Evolutionary conservation across 129 eudicot species (phyloP), one percentile per base, ranked within the genome.

Genomic region (Kitagawia praeruptora): DNA sequence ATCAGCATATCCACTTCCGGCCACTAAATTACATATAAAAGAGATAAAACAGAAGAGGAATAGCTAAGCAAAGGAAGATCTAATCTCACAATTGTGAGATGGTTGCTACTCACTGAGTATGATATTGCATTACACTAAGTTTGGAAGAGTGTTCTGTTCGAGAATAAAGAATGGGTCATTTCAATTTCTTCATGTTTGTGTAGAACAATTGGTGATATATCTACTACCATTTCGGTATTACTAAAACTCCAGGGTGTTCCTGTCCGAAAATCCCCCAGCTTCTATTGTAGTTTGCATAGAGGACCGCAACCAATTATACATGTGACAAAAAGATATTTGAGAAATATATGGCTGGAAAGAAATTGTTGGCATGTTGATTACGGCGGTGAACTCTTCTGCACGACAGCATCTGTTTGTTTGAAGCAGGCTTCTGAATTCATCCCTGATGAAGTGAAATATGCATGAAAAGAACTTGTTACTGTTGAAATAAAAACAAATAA

Each of bases 391-490:
- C 58, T 74, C 39, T 45, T 45, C 77, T 45, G 54, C 39, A 74
- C 9, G 31, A n/a, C 8, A 45, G 28, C 77, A 45, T 45, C 77
- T 12, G n/a, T 45, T 45, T 5, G n/a, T 45, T 45, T 44, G 54
- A n/a, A 4, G 23, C 77, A 44, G 28, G 40, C 56, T 74, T 74
- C 77, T 11, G 38, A 31, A 23, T 25, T 74, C 40, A 13, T 40
- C 77, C 66, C 77, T 74, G 58, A 44, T 74, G 25, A 74, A 74
- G 54, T 74, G 47, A 74, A 74, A 74, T 15, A 74, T 13, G 48
- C 13, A 18, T 70, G n/a, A 41, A 15, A 74, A 41, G 16, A 42
- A 3, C 28, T 18, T 2, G 5, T 71, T 39, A 39, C 12, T 18
- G 7, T 23, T 0, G 6, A 3, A 70, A 15, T 21, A 37, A 1